phyloP scores from a whole-genome alignment of 1,139 yeast species.

The Hyphopichia fennica region DNA sequence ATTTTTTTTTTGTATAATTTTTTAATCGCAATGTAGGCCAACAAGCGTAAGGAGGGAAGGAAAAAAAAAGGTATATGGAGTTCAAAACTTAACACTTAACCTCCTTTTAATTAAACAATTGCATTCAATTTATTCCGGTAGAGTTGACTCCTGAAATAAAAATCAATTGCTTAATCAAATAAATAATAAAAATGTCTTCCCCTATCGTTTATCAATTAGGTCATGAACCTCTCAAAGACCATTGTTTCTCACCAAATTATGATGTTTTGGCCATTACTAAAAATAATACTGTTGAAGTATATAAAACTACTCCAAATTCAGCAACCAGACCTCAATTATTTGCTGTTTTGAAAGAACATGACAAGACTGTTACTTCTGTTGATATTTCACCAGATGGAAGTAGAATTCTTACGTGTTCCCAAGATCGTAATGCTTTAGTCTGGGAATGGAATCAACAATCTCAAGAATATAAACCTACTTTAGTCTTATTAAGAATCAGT shows the following conservation, averaged over 20 bases:
- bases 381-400: slow-evolving; percentile 84
- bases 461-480: slow-evolving; percentile 72
- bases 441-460: slow-evolving; percentile 70
- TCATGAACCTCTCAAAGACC: slow-evolving; percentile 86
- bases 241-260: slow-evolving; percentile 74
- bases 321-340: slow-evolving; percentile 48
- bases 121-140: slow-evolving; percentile 19
- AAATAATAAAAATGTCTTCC: slow-evolving; percentile 18
- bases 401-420: slow-evolving; percentile 93
- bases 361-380: slow-evolving; percentile 91
- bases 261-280: slow-evolving; percentile 79
- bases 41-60: too few species aligned
- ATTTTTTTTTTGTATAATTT: background rate
- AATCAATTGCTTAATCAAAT: too few species aligned
- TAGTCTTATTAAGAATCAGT: slow-evolving; percentile 87
- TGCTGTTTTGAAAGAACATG: slow-evolving; percentile 78
- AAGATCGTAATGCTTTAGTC: slow-evolving; percentile 95
- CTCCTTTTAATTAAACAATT: slow-evolving; percentile 1
- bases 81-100: background rate
- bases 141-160: slow-evolving; percentile 34
- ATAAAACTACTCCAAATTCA: slow-evolving; percentile 44
- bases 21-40: too few species aligned
- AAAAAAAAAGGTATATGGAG: background rate
- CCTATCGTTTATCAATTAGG: slow-evolving; percentile 63
- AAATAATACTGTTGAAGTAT: slow-evolving; percentile 73